Evolutionary conservation across 352 stramenopile genomes (phyloP).

Genomic region (Phytophthora nicotianae): DNA sequence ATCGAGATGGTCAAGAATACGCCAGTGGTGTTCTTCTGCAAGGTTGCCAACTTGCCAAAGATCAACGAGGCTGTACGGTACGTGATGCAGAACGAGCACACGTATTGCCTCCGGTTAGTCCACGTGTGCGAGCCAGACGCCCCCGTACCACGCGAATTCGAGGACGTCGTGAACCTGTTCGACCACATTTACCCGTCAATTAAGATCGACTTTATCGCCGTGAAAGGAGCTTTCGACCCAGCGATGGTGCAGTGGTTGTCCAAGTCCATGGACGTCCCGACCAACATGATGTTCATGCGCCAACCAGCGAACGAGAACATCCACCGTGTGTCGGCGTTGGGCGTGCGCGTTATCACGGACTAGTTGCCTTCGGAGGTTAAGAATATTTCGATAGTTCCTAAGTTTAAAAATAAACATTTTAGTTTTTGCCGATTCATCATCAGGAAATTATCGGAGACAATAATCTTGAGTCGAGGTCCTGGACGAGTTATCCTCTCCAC

Average conservation of each 20-base stretch:
- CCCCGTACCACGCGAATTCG: conserved; percentile 38
- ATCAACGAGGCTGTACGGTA: conserved; percentile 94
- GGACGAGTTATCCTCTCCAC: neutral
- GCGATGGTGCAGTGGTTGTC: conserved; percentile 85
- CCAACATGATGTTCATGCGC: conserved; percentile 92
- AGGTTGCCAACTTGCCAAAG: conserved; percentile 84
- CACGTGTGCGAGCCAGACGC: conserved; percentile 54
- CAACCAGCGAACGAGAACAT: conserved; percentile 78
- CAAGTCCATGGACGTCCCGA: conserved; percentile 68
- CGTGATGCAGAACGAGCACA: conserved; percentile 89
- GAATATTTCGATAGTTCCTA: no score
- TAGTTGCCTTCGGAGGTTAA: conserved; percentile 22
- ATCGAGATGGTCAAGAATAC: conserved; percentile 82
- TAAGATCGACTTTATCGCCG: conserved; percentile 88
- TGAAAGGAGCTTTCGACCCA: conserved; percentile 73
- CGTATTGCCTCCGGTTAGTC: conserved; percentile 87
- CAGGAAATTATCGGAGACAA: no score
- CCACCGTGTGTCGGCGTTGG: conserved; percentile 76
- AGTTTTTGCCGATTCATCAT: no score
- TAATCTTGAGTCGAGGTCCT: no score
- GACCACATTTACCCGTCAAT: conserved; percentile 91
- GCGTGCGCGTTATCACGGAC: conserved; percentile 81
- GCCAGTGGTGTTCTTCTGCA: conserved; percentile 92
- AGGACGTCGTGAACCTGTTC: conserved; percentile 76
- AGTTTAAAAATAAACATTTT: no score